Conservation (phyloP, 257 asterid species). For the Solanum piurae region DNA sequence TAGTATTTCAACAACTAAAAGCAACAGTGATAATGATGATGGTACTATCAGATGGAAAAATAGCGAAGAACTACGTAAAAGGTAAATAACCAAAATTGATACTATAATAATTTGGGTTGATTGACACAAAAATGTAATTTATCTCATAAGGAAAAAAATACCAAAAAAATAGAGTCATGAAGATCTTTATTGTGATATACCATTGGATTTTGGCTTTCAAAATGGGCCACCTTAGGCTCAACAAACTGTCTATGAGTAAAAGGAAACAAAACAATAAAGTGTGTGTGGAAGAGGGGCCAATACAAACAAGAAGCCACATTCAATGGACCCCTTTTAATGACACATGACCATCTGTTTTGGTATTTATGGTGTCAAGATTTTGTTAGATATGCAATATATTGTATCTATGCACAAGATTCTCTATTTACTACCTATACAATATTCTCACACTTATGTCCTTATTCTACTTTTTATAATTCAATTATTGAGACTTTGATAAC, state of each 20-base stretch:
- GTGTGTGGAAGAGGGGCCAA: neutral
- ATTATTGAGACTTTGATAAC: neutral
- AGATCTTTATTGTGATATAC: conserved; percentile 39
- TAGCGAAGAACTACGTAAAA: neutral
- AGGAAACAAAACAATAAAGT: neutral
- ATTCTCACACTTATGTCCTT: neutral
- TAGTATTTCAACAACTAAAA: neutral
- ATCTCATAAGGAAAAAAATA: neutral
- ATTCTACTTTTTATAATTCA: neutral
- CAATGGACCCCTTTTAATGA: conserved; percentile 43
- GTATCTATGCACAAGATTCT: conserved; percentile 30
- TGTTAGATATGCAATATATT: conserved; percentile 15
- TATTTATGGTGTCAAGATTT: conserved; percentile 24
- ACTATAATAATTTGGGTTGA: neutral
- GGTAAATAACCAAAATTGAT: neutral
- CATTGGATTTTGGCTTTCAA: conserved; percentile 53
- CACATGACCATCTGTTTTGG: conserved; percentile 30
- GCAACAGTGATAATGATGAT: neutral
- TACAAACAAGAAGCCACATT: conserved; percentile 6
- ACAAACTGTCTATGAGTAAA: conserved; percentile 22
- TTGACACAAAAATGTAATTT: neutral
- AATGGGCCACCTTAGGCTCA: conserved; percentile 32
- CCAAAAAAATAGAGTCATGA: conserved; percentile 8
- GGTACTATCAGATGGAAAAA: neutral
- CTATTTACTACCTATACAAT: neutral